phyloP scores from a whole-genome alignment of 108 stramenopile species.

The Stephanodiscus minutulus region DNA sequence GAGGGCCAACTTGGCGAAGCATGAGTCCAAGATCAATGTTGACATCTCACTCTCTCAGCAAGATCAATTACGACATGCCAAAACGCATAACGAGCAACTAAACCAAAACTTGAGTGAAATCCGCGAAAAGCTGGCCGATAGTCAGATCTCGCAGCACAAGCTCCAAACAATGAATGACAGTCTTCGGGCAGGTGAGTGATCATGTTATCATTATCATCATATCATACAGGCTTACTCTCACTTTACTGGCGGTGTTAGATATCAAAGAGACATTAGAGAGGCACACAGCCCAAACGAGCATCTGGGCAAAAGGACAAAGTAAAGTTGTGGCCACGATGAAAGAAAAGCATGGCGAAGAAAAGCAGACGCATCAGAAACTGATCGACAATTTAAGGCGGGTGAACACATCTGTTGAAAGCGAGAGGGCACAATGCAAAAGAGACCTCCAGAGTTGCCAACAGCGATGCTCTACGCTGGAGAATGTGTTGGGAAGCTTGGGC shows the following conservation, averaged over 20 bases:
- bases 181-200: conserved; percentile 16
- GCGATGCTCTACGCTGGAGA: conserved; percentile 25
- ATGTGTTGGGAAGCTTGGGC: conserved; percentile 1
- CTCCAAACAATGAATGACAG: conserved; percentile 21
- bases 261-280: conserved; percentile 20
- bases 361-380: conserved; percentile 12
- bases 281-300: conserved; percentile 5
- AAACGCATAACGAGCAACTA: conserved; percentile 17
- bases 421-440: conserved; percentile 22
- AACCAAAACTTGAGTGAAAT: conserved; percentile 27
- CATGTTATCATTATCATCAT: neutral
- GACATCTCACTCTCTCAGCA: conserved; percentile 9
- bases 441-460: conserved; percentile 31
- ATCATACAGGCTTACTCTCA: neutral
- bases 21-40: conserved; percentile 14
- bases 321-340: conserved; percentile 27
- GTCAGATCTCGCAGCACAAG: conserved; percentile 21
- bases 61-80: conserved; percentile 7
- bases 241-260: neutral
- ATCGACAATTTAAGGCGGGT: conserved; percentile 27
- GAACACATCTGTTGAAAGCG: conserved; percentile 25
- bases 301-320: conserved; percentile 14
- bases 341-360: conserved; percentile 14
- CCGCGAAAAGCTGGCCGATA: conserved; percentile 29
- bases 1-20: conserved; percentile 8